Percentiles rank a stretch among this genome's conserved stretches.
These are phyloP conservation scores for Umbilicaria muhlenbergii DNA, from an alignment of 495 filamentous ascomycete genomes.

Conservation along the genomic window DNA sequence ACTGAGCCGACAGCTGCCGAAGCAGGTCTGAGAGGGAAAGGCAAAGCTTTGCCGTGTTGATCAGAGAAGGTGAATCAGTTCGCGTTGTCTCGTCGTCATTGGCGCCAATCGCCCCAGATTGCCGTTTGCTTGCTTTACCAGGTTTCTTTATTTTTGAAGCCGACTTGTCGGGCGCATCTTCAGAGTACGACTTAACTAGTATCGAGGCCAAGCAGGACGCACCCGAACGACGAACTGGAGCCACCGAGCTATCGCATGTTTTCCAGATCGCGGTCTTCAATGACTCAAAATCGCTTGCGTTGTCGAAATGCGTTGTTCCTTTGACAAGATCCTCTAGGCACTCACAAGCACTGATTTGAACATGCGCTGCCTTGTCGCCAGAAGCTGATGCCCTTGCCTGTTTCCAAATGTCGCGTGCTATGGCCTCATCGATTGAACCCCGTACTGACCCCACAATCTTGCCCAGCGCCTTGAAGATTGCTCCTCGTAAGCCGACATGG, in stretches of 20 bases:
- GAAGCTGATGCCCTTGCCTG: slow-evolving; percentile 62
- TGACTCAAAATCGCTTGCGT: slow-evolving; percentile 80
- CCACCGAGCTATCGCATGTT: slow-evolving; percentile 60
- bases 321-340: slow-evolving; percentile 62
- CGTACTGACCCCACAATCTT: slow-evolving; percentile 60
- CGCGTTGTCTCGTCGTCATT: slow-evolving; percentile 59
- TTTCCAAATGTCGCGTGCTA: slow-evolving; percentile 90
- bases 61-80: slow-evolving; percentile 56
- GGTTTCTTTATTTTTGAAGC: slow-evolving; percentile 56
- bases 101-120: slow-evolving; percentile 52
- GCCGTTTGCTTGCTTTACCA: slow-evolving; percentile 57
- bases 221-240: slow-evolving; percentile 67
- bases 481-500: slow-evolving; percentile 69
- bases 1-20: slow-evolving; percentile 67
- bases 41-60: slow-evolving; percentile 50
- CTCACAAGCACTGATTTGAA: slow-evolving; percentile 63
- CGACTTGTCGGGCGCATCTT: slow-evolving; percentile 33
- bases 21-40: slow-evolving; percentile 69
- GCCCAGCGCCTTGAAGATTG: slow-evolving; percentile 63
- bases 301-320: slow-evolving; percentile 67
- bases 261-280: slow-evolving; percentile 69
- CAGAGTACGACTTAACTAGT: slow-evolving; percentile 67
- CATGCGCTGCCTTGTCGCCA: slow-evolving; percentile 67
- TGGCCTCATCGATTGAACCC: slow-evolving; percentile 63
- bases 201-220: slow-evolving; percentile 68